Evolutionary conservation across 106 monocot genomes (phyloP).

Genomic region (Acanthochlamys bracteata): DNA sequence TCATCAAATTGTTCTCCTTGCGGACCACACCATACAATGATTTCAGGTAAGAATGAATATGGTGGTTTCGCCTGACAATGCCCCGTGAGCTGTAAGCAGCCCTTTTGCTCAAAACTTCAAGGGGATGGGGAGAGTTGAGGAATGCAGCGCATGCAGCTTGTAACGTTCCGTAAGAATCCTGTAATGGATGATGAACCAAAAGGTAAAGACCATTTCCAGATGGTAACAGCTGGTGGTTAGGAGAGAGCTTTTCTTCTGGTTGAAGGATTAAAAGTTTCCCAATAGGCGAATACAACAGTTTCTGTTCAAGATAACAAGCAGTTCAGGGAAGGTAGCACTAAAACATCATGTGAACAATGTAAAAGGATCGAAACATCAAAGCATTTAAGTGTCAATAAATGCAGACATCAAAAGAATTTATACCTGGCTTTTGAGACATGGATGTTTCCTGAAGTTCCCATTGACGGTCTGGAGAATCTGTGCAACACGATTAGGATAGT

Average conservation of each 20-base stretch:
- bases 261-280: constrained; percentile 76
- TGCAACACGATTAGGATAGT: constrained; percentile 17
- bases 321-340: constrained; percentile 45
- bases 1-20: constrained; percentile 5
- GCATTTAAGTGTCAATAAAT: constrained; percentile 40
- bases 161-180: constrained; percentile 21
- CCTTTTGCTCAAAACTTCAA: constrained; percentile 62
- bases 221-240: constrained; percentile 75
- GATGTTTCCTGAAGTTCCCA: constrained; percentile 18
- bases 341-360: too few species aligned
- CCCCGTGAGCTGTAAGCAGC: constrained; percentile 18
- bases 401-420: constrained; percentile 56
- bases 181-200: constrained; percentile 15
- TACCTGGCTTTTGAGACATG: constrained; percentile 20
- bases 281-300: constrained; percentile 68
- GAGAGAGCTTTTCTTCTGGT: constrained; percentile 74
- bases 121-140: constrained; percentile 88
- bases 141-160: constrained; percentile 49
- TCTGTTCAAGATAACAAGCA: constrained; percentile 25
- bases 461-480: constrained; percentile 16
- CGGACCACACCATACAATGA: constrained; percentile 13
- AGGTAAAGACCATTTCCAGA: constrained; percentile 62
- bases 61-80: constrained; percentile 18
- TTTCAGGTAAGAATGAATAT: constrained; percentile 18
- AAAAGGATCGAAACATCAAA: too few species aligned